Conservation (phyloP, 495 filamentous ascomycete genomes). For the Darksidea phi region DNA sequence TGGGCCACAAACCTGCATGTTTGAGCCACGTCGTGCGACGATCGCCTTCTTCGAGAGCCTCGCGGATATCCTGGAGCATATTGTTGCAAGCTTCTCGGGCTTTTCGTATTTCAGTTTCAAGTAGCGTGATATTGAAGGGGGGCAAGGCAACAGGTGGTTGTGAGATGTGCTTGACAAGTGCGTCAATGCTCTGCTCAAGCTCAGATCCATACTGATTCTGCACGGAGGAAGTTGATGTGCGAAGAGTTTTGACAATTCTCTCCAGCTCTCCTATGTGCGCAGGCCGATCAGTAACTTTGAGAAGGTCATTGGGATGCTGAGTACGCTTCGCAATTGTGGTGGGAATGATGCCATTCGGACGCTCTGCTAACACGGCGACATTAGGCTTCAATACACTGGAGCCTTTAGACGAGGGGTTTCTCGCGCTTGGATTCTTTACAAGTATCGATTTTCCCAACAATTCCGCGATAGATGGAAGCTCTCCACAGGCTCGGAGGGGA, state of each 20-base stretch:
- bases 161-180: conserved; percentile 3
- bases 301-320: no score
- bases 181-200: conserved; percentile 17
- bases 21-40: conserved; percentile 49
- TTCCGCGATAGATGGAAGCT: no score
- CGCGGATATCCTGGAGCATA: conserved; percentile 31
- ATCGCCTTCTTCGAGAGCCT: conserved; percentile 39
- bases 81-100: conserved; percentile 3
- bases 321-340: no score
- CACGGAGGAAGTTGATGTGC: background rate
- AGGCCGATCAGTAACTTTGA: no score
- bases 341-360: no score
- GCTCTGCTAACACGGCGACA: no score
- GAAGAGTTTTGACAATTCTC: background rate
- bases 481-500: no score
- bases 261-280: no score
- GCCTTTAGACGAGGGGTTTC: no score
- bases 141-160: background rate
- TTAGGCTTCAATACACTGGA: no score
- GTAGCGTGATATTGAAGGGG: background rate
- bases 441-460: no score
- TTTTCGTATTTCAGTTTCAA: background rate
- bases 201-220: conserved; percentile 10
- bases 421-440: no score
- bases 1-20: conserved; percentile 54